Percentiles rank a stretch among this genome's conserved stretches.
These are phyloP conservation scores for Panicum virgatum DNA, from an alignment of 202 grass and related monocot species.

Conservation along the genomic window DNA sequence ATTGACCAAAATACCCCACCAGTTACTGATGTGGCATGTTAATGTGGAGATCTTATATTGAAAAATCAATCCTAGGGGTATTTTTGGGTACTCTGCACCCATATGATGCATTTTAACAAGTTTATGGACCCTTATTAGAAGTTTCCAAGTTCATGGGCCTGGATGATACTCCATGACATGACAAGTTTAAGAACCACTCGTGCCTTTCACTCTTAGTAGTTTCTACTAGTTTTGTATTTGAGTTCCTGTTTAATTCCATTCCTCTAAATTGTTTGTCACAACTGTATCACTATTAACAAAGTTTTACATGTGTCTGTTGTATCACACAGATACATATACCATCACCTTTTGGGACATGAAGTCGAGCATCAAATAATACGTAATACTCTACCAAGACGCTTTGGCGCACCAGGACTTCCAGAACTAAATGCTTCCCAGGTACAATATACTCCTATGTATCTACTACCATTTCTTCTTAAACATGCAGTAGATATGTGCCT, in stretches of 20 bases:
- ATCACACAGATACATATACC: conserved; percentile 87
- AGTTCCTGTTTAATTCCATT: not conserved
- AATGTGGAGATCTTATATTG: not conserved
- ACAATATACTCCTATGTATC: conserved; percentile 11
- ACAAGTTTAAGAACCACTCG: not conserved
- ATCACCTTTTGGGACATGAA: conserved; percentile 97
- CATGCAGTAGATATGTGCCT: not conserved
- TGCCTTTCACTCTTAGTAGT: not conserved
- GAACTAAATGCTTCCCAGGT: conserved; percentile 99
- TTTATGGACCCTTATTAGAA: not conserved
- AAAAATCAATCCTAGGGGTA: not conserved
- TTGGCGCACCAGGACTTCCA: conserved; percentile 96
- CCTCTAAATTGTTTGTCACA: not conserved
- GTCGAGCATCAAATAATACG: conserved; percentile 95
- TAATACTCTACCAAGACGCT: conserved; percentile 84
- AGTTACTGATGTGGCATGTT: not conserved
- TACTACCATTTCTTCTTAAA: not conserved
- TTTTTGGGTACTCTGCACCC: not conserved
- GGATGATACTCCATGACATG: not conserved
- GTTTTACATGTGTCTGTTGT: not conserved
- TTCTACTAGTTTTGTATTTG: conserved; percentile 10
- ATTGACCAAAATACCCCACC: no score
- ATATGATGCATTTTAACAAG: not conserved
- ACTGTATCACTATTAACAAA: not conserved
- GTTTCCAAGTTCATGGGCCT: not conserved